Conservation (phyloP, 2,329 filamentous ascomycete species). For the Blastomyces emzantsi region DNA sequence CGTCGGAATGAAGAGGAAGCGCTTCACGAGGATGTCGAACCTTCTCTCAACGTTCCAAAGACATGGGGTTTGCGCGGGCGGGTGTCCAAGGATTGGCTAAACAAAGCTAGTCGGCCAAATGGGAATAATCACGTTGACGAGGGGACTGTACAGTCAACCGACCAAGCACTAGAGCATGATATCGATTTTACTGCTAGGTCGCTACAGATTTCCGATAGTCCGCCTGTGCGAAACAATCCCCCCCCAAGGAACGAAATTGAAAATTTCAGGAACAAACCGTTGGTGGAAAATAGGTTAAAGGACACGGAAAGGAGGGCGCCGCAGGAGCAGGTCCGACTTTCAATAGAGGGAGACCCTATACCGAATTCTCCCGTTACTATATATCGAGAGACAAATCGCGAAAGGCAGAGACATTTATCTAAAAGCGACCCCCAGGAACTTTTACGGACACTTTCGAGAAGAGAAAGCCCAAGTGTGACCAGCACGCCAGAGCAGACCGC, state of each 20-base stretch:
- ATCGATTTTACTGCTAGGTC: slow-evolving; percentile 22
- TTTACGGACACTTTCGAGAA: slow-evolving; percentile 35
- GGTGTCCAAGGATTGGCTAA: slow-evolving; percentile 29
- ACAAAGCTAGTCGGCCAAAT: slow-evolving; percentile 23
- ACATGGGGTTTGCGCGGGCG: slow-evolving; percentile 31
- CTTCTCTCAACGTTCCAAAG: slow-evolving; percentile 30
- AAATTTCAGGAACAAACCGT: slow-evolving; percentile 16
- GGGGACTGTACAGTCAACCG: slow-evolving; percentile 14
- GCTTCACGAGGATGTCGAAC: slow-evolving; percentile 19
- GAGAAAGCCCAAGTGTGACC: slow-evolving; percentile 27
- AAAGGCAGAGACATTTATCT: slow-evolving; percentile 22
- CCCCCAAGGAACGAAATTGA: slow-evolving; percentile 21
- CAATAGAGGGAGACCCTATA: slow-evolving; percentile 23
- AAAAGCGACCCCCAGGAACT: slow-evolving; percentile 35
- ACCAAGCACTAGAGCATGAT: slow-evolving; percentile 21
- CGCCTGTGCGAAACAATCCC: slow-evolving; percentile 22
- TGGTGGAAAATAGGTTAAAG: slow-evolving; percentile 18
- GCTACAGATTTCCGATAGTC: slow-evolving; percentile 26
- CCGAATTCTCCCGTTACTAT: slow-evolving; percentile 33
- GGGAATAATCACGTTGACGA: slow-evolving; percentile 15
- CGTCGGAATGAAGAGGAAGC: slow-evolving; percentile 26
- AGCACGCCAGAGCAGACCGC: slow-evolving; percentile 31
- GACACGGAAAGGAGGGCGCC: slow-evolving; percentile 13
- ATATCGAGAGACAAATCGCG: slow-evolving; percentile 27
- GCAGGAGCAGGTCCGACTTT: slow-evolving; percentile 15